Conservation (phyloP, 768 basidiomycete species). For the Leucocoprinus birnbaumii region DNA sequence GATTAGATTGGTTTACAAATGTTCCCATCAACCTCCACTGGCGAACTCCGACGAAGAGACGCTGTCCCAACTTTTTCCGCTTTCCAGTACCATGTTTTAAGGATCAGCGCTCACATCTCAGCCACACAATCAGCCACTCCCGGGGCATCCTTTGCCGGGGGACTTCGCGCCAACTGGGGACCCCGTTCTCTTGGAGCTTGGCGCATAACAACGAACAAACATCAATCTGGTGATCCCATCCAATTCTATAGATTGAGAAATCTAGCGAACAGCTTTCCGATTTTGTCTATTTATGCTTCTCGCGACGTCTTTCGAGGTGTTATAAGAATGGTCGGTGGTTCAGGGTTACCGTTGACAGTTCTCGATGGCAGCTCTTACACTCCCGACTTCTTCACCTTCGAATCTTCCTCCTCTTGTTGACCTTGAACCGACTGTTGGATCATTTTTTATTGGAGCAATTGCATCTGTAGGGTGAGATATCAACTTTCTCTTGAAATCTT, state of each 20-base stretch:
- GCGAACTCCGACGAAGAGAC: too few relatives aligned
- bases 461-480: slow-evolving; percentile 1
- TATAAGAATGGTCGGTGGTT: background rate
- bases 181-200: too few relatives aligned
- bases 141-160: background rate
- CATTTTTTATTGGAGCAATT: slow-evolving; percentile 9
- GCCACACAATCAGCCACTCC: too few relatives aligned
- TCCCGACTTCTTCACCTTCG: background rate
- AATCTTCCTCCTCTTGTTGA: background rate
- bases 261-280: too few relatives aligned
- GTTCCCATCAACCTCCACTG: too few relatives aligned
- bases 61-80: too few relatives aligned
- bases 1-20: slow-evolving; percentile 3
- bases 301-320: background rate
- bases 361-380: background rate
- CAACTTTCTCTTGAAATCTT: too few relatives aligned
- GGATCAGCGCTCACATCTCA: background rate
- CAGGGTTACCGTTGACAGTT: background rate
- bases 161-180: too few relatives aligned
- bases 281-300: background rate
- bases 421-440: slow-evolving; percentile 1
- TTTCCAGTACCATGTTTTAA: too few relatives aligned
- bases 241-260: background rate
- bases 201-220: background rate
- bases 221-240: background rate